These are phyloP conservation scores for Metschnikowia aberdeeniae DNA, from an alignment of 805 yeast species.

Conservation along the genomic window DNA sequence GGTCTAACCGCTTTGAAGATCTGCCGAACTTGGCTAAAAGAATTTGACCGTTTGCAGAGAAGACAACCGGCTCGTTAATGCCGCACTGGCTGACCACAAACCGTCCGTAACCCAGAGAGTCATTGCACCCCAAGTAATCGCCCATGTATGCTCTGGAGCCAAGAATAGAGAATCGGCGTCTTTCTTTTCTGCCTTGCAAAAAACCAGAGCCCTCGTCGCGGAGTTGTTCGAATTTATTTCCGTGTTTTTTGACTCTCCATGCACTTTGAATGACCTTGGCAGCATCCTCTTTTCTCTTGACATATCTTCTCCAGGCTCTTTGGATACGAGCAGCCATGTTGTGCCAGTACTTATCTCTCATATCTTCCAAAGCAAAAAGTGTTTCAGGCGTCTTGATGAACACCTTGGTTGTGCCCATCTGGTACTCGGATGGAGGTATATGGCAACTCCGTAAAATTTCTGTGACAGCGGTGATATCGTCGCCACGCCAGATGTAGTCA, in stretches of 20 bases:
- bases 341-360: conserved; percentile 97
- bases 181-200: conserved; percentile 73
- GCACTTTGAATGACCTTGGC: conserved; percentile 77
- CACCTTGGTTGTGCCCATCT: conserved; percentile 86
- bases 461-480: conserved; percentile 48
- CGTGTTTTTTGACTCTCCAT: conserved; percentile 76
- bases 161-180: conserved; percentile 80
- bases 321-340: conserved; percentile 97
- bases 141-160: conserved; percentile 91
- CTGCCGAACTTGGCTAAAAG: conserved; percentile 87
- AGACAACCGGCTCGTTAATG: conserved; percentile 63
- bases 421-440: conserved; percentile 79
- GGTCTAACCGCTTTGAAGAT: conserved; percentile 73
- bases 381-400: conserved; percentile 97
- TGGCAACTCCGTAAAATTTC: conserved; percentile 51
- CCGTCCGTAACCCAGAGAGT: conserved; percentile 63
- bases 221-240: conserved; percentile 76
- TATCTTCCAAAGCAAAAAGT: conserved; percentile 86
- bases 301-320: conserved; percentile 89
- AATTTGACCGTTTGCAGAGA: conserved; percentile 79
- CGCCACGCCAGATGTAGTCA: conserved; percentile 58
- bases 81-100: conserved; percentile 68
- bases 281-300: conserved; percentile 77
- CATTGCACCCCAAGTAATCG: conserved; percentile 88
- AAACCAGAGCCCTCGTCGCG: conserved; percentile 79